These are phyloP conservation scores for Camellia japonica DNA, from an alignment of 148 eudicot genomes.

Conservation along the genomic window DNA sequence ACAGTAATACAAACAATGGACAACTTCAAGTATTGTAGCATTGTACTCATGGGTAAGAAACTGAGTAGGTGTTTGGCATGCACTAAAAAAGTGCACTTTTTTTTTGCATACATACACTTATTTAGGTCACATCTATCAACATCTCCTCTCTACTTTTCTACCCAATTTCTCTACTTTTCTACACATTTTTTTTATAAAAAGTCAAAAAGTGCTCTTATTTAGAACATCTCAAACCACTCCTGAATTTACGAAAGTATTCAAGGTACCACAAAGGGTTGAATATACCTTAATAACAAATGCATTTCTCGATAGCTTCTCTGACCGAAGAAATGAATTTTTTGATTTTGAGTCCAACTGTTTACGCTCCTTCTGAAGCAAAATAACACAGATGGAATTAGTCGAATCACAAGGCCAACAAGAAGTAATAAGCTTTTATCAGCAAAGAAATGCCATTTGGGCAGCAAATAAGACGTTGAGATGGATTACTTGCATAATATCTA, in stretches of 20 bases:
- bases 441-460: background rate
- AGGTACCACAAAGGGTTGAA: background rate
- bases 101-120: too few species aligned
- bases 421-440: background rate
- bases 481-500: background rate
- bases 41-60: background rate
- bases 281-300: conserved; percentile 50
- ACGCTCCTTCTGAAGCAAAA: conserved; percentile 17
- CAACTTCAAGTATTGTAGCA: background rate
- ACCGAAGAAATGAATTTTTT: conserved; percentile 19
- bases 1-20: background rate
- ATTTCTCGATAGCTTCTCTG: conserved; percentile 39
- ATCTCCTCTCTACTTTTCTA: too few species aligned
- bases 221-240: too few species aligned
- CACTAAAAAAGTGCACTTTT: too few species aligned
- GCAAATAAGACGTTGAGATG: background rate
- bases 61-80: too few species aligned
- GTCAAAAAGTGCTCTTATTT: too few species aligned
- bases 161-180: too few species aligned
- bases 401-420: background rate
- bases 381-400: background rate
- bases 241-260: background rate
- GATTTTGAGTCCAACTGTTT: conserved; percentile 20
- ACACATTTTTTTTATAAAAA: too few species aligned
- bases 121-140: too few species aligned